A percentile compares a stretch with the other conserved stretches of the same genome.
Evolutionary conservation across 139 green algal genomes (phyloP).

Genomic region (Parachlorella kessleri): DNA sequence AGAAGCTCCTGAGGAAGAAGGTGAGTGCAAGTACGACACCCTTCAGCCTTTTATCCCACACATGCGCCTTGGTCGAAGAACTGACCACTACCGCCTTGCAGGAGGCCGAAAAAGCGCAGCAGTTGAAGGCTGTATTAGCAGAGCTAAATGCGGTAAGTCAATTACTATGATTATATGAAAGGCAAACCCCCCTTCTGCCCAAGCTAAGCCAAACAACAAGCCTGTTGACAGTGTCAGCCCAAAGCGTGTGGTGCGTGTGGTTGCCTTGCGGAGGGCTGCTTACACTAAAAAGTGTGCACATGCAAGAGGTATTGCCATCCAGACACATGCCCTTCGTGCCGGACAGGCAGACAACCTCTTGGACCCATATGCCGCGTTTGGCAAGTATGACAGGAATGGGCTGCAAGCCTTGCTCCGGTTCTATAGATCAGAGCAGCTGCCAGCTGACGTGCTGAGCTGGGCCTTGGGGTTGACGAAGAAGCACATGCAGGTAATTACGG

Average conservation of each 20-base stretch:
- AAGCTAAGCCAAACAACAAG: too few species aligned
- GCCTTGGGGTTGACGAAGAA: constrained; percentile 33
- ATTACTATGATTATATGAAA: too few species aligned
- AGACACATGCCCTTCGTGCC: too few species aligned
- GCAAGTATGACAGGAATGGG: constrained; percentile 26
- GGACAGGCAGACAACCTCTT: constrained; percentile 16
- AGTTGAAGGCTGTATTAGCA: not conserved
- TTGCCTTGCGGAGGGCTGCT: too few species aligned
- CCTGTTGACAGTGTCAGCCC: too few species aligned
- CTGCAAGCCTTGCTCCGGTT: constrained; percentile 8
- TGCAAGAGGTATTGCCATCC: too few species aligned
- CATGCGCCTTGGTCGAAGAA: too few species aligned
- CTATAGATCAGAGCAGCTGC: constrained; percentile 5
- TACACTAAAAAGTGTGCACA: too few species aligned
- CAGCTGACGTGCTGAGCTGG: constrained; percentile 16
- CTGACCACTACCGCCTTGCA: too few species aligned
- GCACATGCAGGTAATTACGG: constrained; percentile 38
- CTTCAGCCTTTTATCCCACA: not conserved
- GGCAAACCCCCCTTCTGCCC: too few species aligned
- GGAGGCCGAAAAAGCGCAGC: not conserved
- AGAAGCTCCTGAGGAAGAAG: constrained; percentile 29
- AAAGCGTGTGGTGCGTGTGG: too few species aligned
- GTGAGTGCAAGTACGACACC: not conserved
- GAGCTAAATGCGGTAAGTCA: not conserved
- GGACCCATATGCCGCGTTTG: constrained; percentile 10